Percentiles rank a stretch among this genome's conserved stretches.
Evolutionary conservation across 331 rosid genomes (phyloP).

Genomic region (Cydonia oblonga): DNA sequence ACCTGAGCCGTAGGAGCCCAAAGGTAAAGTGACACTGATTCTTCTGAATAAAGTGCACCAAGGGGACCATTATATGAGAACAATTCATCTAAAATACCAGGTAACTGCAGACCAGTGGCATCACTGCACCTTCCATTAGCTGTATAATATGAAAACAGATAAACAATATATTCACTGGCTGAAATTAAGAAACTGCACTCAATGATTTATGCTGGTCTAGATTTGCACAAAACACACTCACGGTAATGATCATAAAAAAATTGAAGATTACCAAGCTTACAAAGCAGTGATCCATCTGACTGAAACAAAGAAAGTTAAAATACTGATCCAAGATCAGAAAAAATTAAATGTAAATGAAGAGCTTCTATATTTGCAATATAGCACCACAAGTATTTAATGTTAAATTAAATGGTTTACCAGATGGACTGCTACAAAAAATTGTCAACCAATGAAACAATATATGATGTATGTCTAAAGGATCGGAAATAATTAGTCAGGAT

Average conservation of each 20-base stretch:
- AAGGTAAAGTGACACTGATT: slow-evolving; percentile 62
- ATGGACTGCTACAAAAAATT: no score
- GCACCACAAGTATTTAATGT: not conserved
- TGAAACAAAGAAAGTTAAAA: not conserved
- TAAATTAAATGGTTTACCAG: no score
- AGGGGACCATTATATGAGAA: slow-evolving; percentile 77
- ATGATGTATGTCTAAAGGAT: no score
- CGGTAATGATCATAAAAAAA: not conserved
- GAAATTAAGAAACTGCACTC: not conserved
- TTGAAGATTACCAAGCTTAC: not conserved
- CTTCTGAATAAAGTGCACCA: slow-evolving; percentile 61
- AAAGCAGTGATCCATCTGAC: not conserved
- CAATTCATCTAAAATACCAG: slow-evolving; percentile 83
- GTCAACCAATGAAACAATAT: no score
- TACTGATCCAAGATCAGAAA: not conserved
- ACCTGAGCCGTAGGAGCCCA: slow-evolving; percentile 99
- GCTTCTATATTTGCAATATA: not conserved
- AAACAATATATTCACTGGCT: not conserved
- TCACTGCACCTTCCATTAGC: slow-evolving; percentile 56
- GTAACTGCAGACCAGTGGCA: slow-evolving; percentile 82
- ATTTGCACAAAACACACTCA: not conserved
- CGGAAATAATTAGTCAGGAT: no score
- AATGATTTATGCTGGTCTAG: not conserved
- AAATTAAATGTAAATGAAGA: not conserved
- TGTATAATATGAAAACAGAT: slow-evolving; percentile 18